Evolutionary conservation across 805 yeast genomes (phyloP), one percentile per base, ranked within the genome.

Genomic region (Torulaspora microellipsoides): DNA sequence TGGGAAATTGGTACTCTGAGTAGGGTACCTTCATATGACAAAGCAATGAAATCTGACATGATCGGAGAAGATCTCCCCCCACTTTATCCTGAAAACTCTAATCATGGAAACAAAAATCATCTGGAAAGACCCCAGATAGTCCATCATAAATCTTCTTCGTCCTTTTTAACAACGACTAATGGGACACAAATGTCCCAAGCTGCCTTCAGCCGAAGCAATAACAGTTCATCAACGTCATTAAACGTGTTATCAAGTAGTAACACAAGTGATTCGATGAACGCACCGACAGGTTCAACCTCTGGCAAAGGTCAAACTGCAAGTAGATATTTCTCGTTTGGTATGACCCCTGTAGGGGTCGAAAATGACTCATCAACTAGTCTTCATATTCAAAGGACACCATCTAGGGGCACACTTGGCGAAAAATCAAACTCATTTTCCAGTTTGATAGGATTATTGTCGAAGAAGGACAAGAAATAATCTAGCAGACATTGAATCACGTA

Each of bases 1-100:
- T 68, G 73, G 71, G 74, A 75, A 45, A 47, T 71, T 2, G 60
- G 62, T 5, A 63, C 70, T 2, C 52, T 87, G 50, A 80, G 84
- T 15, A 69, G 78, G 38, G 96, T 91, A 6, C 98, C 98, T 0
- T 80, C 95, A 0, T 91, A 91, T 64, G 75, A 74, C 7, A 81
- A 85, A 27, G 97, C 98, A 0, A 65, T 89, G 62, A 77, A 76
- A 54, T 64, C 77, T 2, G 80, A 73, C 36, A 67, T 65, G 5
- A 64, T 72, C 9, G 74, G 69, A 3, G 75, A 69, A 15, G 78
- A 76, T 40, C 65, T 83, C 20, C 81, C 96, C 1, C 97, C 97
- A 0, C 75, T 76, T 2, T 89, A 88, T 61, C 62, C 60, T 4
- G 31, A 27, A 3, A 39, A 37, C 30, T 29, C 46, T 4, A 15